Percentiles rank a stretch among this genome's conserved stretches.
Evolutionary conservation across 1,284 basidiomycete species (phyloP).

Genomic region (Malassezia yamatoensis): DNA sequence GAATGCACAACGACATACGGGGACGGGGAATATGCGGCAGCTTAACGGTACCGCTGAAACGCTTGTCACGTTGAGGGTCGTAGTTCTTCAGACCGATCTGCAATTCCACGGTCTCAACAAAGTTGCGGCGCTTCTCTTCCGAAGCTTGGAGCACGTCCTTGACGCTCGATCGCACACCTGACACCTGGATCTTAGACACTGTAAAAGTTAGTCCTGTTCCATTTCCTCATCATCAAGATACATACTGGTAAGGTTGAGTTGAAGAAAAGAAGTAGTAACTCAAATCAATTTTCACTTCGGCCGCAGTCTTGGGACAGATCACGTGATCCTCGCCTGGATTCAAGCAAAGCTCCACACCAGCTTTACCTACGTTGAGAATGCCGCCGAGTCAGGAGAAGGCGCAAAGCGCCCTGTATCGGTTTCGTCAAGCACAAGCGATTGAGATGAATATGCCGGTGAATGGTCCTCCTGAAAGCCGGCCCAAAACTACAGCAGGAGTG

Average conservation of each 20-base stretch:
- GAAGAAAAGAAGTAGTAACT: background rate
- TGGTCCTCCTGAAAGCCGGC: background rate
- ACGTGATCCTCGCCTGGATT: constrained; percentile 11
- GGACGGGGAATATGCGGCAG: constrained; percentile 93
- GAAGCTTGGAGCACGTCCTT: constrained; percentile 42
- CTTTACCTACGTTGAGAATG: constrained; percentile 22
- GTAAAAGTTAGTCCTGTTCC: background rate
- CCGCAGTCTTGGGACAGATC: constrained; percentile 4
- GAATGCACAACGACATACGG: constrained; percentile 98
- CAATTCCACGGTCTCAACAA: constrained; percentile 48
- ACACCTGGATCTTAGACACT: constrained; percentile 42
- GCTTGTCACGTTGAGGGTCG: constrained; percentile 49
- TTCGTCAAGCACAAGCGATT: constrained; percentile 88
- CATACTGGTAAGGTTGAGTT: constrained; percentile 2
- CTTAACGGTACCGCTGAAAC: constrained; percentile 53
- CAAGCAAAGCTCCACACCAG: background rate
- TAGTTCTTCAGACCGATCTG: constrained; percentile 49
- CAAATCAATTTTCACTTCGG: background rate
- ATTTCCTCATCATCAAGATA: background rate
- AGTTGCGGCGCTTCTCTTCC: constrained; percentile 47
- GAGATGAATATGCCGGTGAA: constrained; percentile 65
- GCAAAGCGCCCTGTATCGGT: constrained; percentile 89
- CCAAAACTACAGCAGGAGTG: constrained; percentile 52
- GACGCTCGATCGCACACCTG: constrained; percentile 43
- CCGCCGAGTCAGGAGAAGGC: constrained; percentile 46